A percentile compares a stretch with the other conserved stretches of the same genome.
Evolutionary conservation across 306 rosid species (phyloP).

Genomic region (Cicer arietinum): DNA sequence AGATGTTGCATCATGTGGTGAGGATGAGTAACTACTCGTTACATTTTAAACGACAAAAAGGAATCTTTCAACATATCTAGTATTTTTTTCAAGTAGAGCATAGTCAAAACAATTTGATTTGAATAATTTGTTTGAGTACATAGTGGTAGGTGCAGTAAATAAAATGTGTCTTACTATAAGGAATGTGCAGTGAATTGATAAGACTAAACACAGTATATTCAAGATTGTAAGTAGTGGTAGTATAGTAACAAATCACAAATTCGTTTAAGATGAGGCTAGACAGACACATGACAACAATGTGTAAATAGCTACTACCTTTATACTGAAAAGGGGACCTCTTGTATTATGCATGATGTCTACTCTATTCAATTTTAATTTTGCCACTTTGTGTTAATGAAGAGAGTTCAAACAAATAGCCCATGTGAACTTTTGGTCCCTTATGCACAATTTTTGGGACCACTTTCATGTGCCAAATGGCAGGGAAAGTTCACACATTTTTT

Average conservation of each 20-base stretch:
- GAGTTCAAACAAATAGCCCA: constrained; percentile 46
- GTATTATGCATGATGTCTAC: constrained; percentile 23
- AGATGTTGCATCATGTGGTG: too few species aligned
- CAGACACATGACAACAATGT: background rate
- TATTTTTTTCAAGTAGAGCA: background rate
- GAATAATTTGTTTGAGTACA: background rate
- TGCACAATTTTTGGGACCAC: constrained; percentile 8
- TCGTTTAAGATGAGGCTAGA: too few species aligned
- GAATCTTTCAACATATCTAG: background rate
- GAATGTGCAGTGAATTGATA: constrained; percentile 12
- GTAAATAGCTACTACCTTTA: constrained; percentile 4
- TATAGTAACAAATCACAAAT: background rate
- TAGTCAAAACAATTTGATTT: background rate
- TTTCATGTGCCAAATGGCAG: constrained; percentile 5
- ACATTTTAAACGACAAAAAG: too few species aligned
- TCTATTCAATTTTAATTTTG: constrained; percentile 47
- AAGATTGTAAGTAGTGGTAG: background rate
- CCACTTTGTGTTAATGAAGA: constrained; percentile 48
- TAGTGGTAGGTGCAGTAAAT: background rate
- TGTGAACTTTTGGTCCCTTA: constrained; percentile 17
- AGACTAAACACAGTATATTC: background rate
- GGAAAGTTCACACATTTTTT: background rate
- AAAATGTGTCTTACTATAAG: background rate
- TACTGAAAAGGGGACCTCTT: constrained; percentile 53
- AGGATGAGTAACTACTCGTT: too few species aligned